Evolutionary conservation across 805 yeast genomes (phyloP), one percentile per base, ranked within the genome.

Genomic region (Wickerhamomyces rabaulensis): DNA sequence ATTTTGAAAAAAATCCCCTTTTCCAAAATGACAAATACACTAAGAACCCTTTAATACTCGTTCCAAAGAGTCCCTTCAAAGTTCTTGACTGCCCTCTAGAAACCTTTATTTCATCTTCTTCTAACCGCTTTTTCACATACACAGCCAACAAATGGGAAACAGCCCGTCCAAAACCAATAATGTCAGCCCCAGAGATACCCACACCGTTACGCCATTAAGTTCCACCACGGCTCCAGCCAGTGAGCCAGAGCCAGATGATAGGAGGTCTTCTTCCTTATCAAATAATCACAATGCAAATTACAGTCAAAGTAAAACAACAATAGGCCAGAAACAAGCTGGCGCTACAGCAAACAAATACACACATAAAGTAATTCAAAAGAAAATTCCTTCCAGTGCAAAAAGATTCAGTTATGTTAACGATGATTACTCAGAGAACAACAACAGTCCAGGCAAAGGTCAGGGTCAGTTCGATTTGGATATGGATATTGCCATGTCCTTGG

Each of bases 121-220:
- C 6, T 4, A 27, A 15, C 21, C 22, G 29, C n/a, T 12, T 42
- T 42, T 13, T 10, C 16, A 13, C 31, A 35, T 29, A 23, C 15
- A n/a, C 22, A 27, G 19, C 39, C 22, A 22, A 33, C 42, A 31
- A 27, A 79, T 79, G 84, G 84, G 85, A 68, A 79, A 78, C 69
- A 78, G 78, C 82, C 84, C 84, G 72, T 78, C 84, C 38, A 66
- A 65, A 52, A 64, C 61, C 58, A 47, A 52, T 42, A 57, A 57
- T 58, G 66, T 65, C 57, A 62, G 64, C 56, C 67, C 70, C 66
- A 44, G 39, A 7, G 64, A 60, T 63, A 57, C 69, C 63, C 62
- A 58, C 50, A 47, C 55, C 19, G 47, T 53, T 25, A 51, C 46
- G 49, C 49, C 53, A 53, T 54, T 60, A 60, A 67, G 69, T 49